Percentiles rank a stretch among this genome's conserved stretches.
phyloP scores from a whole-genome alignment of 805 yeast species.

The Maudiozyma saulgeensis region DNA sequence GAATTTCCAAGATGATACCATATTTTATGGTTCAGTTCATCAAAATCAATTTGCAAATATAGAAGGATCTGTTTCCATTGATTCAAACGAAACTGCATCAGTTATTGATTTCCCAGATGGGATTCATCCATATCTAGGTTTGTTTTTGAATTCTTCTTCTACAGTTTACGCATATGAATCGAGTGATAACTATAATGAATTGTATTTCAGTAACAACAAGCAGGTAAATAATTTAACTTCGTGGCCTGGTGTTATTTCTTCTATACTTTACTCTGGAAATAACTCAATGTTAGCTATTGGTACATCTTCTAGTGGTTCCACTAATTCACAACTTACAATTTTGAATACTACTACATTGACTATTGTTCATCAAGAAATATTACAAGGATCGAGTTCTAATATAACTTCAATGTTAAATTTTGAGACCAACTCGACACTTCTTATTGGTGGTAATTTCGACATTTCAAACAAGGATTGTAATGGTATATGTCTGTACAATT shows the following conservation, averaged over 20 bases:
- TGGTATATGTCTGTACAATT: constrained; percentile 58
- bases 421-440: constrained; percentile 31
- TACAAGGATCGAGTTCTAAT: constrained; percentile 30
- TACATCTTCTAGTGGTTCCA: neutral
- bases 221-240: constrained; percentile 5
- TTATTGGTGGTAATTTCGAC: constrained; percentile 65
- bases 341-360: constrained; percentile 39
- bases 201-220: constrained; percentile 6
- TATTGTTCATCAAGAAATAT: constrained; percentile 27
- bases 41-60: constrained; percentile 11
- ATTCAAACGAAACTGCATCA: constrained; percentile 3
- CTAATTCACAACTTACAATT: constrained; percentile 9
- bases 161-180: constrained; percentile 53
- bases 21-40: constrained; percentile 27
- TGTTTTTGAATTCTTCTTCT: constrained; percentile 38
- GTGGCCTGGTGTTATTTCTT: constrained; percentile 14
- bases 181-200: constrained; percentile 7
- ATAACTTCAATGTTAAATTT: constrained; percentile 37
- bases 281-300: constrained; percentile 19
- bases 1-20: constrained; percentile 24
- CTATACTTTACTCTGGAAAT: constrained; percentile 21
- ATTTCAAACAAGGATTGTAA: constrained; percentile 52
- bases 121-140: constrained; percentile 26
- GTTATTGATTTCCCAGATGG: neutral
- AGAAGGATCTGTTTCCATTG: constrained; percentile 12